Base-by-base conservation (phyloP, 208 protist species). In the Wallacemonas rigidus region DNA sequence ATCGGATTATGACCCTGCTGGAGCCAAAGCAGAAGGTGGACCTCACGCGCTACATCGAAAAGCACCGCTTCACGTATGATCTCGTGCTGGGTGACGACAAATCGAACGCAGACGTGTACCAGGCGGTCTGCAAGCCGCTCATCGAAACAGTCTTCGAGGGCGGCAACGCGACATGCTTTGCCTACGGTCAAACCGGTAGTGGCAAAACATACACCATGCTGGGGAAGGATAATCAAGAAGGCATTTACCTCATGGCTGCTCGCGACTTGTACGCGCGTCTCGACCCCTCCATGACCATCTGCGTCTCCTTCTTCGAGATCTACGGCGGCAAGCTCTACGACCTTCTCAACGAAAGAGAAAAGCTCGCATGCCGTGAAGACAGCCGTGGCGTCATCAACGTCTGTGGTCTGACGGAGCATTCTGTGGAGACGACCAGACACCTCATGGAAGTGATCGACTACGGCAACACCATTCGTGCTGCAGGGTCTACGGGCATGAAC, bases 11-110 rank as follows among this genome's bases (percentile, higher is more conserved):
- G 51, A 87, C 88, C 5, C 74, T 97, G 55, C 80, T 95, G 44
- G 91, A 96, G 77, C 90, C 92, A 12, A 93, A 93, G 45, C 88
- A 97, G 55, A 98, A 98, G 76, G 92, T 99, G 54, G 98, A 99
- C 82, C 75, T 99, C 26, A 98, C 91, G 17, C 98, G 97, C 65
- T 99, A 98, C 80, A 98, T 96, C 67, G 96, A 99, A 61, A 96
- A 96, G 77, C 98, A 99, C 69, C 88, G 91, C 45, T 99, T 99
- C 77, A 87, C 86, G 36, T 99, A 98, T 75, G 98, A 99, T 77
- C 81, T 97, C 38, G 97, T 98, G 26, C 94, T 99, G 62, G 93
- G 97, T 62, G 93, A 98, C 67, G 83, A 71, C 51, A 83, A 94
- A 62, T 90, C 71, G 75, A 99, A 99, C 76, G 78, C 79, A 48